Base-by-base conservation (phyloP, 768 basidiomycete genomes). In the Pisolithus microcarpus region DNA sequence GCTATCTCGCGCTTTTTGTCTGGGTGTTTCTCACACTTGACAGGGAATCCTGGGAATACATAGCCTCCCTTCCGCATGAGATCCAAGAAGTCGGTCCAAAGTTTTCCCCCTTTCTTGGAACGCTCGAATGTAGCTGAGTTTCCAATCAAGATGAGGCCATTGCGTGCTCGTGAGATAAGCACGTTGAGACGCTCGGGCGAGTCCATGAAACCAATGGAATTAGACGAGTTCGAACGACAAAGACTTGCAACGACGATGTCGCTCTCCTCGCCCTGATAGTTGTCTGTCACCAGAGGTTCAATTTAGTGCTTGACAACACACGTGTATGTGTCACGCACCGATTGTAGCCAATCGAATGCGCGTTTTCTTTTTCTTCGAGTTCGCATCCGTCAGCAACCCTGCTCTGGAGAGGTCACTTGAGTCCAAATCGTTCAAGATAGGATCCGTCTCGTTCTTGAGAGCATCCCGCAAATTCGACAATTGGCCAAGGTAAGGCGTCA, bases 191-290 rank as follows among this genome's bases (percentile, higher is more conserved):
- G 78, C 62, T 87, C 82, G 0, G 81, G 77, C 3, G 84, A 73
- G 31, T 65, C 76, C 84, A 87, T 85, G 66, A 87, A 87, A 1
- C 85, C 84, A 21, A 87, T 86, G 50, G 80, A 76, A 45, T 73
- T 59, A 0, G 64, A 51, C 0, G 66, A 5, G 52, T 87, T 85
- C 54, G 82, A 84, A 44, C 85, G 65, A 0, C 81, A 83, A 30
- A 87, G 62, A 10, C 76, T 79, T 5, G 74, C 71, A 31, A 87
- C 66, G 23, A 87, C 80, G 44, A 87, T 80, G 45, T 86, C 77
- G 31, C 80, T 80, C 62, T 87, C 84, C 60, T 87, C 85, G 3
- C 85, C 85, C 59, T 87, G 85, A 53, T 85, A 87, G 56, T 87
- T 87, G 57, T 87, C 85, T 85, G 26, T 6, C 26, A 39, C 1